Base-by-base conservation (phyloP, 768 basidiomycete species). In the Tricholoma saponaceum region DNA sequence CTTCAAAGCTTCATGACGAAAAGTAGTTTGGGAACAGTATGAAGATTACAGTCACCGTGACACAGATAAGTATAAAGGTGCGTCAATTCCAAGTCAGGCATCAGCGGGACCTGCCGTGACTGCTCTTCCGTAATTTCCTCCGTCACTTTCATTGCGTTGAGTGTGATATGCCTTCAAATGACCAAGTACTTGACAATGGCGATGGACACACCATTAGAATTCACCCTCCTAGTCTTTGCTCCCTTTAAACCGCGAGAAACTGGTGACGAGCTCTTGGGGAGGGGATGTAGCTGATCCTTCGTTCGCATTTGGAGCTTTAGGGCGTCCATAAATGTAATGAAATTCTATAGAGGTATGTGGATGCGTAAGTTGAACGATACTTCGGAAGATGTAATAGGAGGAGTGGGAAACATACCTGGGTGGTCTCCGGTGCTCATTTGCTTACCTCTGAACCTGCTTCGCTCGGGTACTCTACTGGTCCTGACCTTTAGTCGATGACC, bases 321-420 rank as follows among this genome's bases (percentile, higher is more conserved):
- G 1, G 95, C 96, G 64, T 99, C 97, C 92, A 98, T 97, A 62
- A 98, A 95, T 0, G 96, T 98, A 62, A 99, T 98, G 61, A 98
- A 99, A 69, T 87, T 90, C 94, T n/a, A 64, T 1, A 57, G n/a
- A 20, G 18, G 18, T 43, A 1, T 20, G 13, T 14, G 46, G 39
- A 50, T 46, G 4, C 18, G 35, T 56, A 1, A 64, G 30, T 32
- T 9, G 30, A 8, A 28, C 7, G 51, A 4, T 1, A 41, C 18
- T n/a, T 30, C 46, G 25, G 1, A 37, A 3, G 9, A 46, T 20
- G 20, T 10, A 43, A 20, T 12, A 1, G 41, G 8, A 25, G 2
- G 26, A 5, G 12, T 18, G n/a, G n/a, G 14, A 43, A 13, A 64
- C 71, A 47, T 33, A 92, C 95, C 82, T 96, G 92, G 0, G 96